Evolutionary conservation across 306 rosid genomes (phyloP).

Genomic region (Corylus avellana): DNA sequence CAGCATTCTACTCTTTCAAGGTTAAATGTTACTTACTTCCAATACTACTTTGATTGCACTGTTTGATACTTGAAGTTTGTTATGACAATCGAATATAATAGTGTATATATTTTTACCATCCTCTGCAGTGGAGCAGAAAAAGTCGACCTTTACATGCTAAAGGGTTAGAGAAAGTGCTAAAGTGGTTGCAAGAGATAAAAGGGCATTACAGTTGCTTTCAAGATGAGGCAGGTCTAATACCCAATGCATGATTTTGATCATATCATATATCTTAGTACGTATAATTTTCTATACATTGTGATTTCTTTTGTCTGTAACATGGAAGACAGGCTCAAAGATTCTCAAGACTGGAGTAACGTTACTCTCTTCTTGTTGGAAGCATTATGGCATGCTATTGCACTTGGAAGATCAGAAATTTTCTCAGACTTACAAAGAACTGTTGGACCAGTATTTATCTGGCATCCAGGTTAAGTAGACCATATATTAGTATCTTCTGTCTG

Average conservation of each 20-base stretch:
- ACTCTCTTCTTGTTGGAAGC: slow-evolving; percentile 97
- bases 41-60: background rate
- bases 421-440: slow-evolving; percentile 60
- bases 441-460: slow-evolving; percentile 89
- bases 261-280: slow-evolving; percentile 23
- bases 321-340: slow-evolving; percentile 61
- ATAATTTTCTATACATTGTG: slow-evolving; percentile 28
- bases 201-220: slow-evolving; percentile 44
- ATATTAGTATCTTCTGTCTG: background rate
- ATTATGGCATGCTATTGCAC: slow-evolving; percentile 67
- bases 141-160: slow-evolving; percentile 75
- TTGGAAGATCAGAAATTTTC: slow-evolving; percentile 73
- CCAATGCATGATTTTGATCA: slow-evolving; percentile 27
- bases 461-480: slow-evolving; percentile 57
- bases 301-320: slow-evolving; percentile 39
- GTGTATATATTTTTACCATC: slow-evolving; percentile 21
- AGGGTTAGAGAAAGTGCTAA: slow-evolving; percentile 86
- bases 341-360: slow-evolving; percentile 66
- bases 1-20: background rate
- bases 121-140: slow-evolving; percentile 82
- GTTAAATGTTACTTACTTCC: background rate
- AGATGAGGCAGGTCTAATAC: slow-evolving; percentile 79
- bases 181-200: slow-evolving; percentile 80
- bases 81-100: background rate
- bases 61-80: background rate